These are phyloP conservation scores for Salix brachista DNA, from an alignment of 345 rosid species.

Conservation along the genomic window DNA sequence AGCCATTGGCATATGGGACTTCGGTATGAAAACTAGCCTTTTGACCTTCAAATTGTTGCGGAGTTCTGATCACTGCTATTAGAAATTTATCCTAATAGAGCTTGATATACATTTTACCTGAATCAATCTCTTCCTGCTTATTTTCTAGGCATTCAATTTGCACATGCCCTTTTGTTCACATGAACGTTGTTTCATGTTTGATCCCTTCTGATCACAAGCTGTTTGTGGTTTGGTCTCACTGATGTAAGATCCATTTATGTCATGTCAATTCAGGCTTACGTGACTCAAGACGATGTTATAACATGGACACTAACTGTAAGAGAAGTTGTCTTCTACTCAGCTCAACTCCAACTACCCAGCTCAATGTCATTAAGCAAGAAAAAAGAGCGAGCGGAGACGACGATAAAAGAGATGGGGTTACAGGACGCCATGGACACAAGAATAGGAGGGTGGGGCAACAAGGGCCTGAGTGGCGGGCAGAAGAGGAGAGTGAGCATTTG, in stretches of 20 bases:
- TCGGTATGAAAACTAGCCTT: conserved; percentile 8
- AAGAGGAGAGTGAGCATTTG: conserved; percentile 27
- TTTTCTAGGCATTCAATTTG: too few species aligned
- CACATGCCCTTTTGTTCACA: too few species aligned
- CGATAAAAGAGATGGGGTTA: conserved; percentile 21
- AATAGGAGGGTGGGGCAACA: conserved; percentile 22
- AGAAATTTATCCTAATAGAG: too few species aligned
- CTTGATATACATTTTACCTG: too few species aligned
- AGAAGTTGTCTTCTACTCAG: conserved; percentile 25
- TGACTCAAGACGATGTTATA: conserved; percentile 29
- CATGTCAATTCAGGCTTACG: conserved; percentile 8
- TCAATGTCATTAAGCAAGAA: conserved; percentile 16
- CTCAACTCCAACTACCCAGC: conserved; percentile 17
- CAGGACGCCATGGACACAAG: conserved; percentile 17
- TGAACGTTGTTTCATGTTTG: too few species aligned
- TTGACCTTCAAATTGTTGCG: too few species aligned
- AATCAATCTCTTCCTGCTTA: too few species aligned
- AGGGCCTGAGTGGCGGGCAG: conserved; percentile 23
- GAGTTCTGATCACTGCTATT: too few species aligned
- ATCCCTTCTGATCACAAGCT: too few species aligned
- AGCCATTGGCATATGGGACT: conserved; percentile 17
- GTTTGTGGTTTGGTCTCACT: not conserved
- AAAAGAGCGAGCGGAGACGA: conserved; percentile 19
- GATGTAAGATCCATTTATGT: not conserved
- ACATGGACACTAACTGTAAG: conserved; percentile 17